A percentile compares a stretch with the other conserved stretches of the same genome.
Evolutionary conservation across 495 filamentous ascomycete species (phyloP).

Genomic region (Hypoxylon perforatum): DNA sequence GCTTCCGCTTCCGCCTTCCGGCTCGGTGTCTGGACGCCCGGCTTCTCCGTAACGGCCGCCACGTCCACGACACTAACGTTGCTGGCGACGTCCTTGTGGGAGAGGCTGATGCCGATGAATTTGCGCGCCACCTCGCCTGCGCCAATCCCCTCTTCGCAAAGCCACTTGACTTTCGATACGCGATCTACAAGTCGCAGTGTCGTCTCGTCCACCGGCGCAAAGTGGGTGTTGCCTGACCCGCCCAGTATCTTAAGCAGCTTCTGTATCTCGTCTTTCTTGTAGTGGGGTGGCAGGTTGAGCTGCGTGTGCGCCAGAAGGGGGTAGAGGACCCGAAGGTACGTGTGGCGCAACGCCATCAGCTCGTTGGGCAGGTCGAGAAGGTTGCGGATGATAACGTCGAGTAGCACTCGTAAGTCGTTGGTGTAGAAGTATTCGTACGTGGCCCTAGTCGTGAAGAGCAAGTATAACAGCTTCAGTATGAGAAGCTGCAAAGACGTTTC

Average conservation of each 20-base stretch:
- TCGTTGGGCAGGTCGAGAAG: slow-evolving; percentile 90
- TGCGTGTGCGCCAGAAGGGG: slow-evolving; percentile 92
- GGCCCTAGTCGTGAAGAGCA: slow-evolving; percentile 88
- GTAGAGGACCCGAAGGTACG: slow-evolving; percentile 96
- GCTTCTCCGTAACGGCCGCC: slow-evolving; percentile 82
- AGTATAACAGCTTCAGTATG: slow-evolving; percentile 93
- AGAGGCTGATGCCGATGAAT: slow-evolving; percentile 62
- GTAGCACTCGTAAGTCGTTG: slow-evolving; percentile 92
- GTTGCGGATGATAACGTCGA: slow-evolving; percentile 97
- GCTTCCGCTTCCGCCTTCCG: slow-evolving; percentile 56
- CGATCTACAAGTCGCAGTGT: slow-evolving; percentile 85
- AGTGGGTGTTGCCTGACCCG: slow-evolving; percentile 74
- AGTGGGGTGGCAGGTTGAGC: slow-evolving; percentile 82
- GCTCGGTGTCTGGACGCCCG: slow-evolving; percentile 86
- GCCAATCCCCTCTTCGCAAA: slow-evolving; percentile 59
- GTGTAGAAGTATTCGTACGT: slow-evolving; percentile 99
- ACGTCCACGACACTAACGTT: slow-evolving; percentile 79
- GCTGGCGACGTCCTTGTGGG: slow-evolving; percentile 59
- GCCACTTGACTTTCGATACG: slow-evolving; percentile 86
- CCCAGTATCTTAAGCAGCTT: slow-evolving; percentile 77
- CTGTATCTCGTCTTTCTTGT: slow-evolving; percentile 89
- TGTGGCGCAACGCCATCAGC: slow-evolving; percentile 83
- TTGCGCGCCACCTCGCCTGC: slow-evolving; percentile 59
- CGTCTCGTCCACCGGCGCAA: slow-evolving; percentile 90
- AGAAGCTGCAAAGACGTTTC: slow-evolving; percentile 93